Conservation (phyloP, 179 eudicot species). For the Beta macrorhiza region DNA sequence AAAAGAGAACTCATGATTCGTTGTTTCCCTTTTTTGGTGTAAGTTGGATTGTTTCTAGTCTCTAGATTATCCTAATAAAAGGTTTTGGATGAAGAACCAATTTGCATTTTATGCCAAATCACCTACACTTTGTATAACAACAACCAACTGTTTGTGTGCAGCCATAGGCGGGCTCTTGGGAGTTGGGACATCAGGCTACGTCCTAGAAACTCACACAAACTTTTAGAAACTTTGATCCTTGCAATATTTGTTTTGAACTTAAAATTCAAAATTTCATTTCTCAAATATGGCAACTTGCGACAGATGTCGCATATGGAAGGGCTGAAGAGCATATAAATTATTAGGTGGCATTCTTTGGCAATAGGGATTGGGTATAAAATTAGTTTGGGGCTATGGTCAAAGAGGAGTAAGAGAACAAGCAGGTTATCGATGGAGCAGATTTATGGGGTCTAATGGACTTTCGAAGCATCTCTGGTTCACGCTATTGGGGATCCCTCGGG, state of each 20-base stretch:
- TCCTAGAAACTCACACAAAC: not conserved
- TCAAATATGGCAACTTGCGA: not conserved
- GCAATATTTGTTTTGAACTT: not conserved
- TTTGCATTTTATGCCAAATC: not conserved
- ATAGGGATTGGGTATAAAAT: not conserved
- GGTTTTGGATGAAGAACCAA: not conserved
- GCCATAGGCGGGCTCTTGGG: not conserved
- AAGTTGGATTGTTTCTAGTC: not conserved
- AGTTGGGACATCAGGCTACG: not conserved
- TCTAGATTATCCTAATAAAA: not conserved
- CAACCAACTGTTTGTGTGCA: not conserved
- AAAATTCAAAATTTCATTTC: not conserved
- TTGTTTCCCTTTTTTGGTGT: no score
- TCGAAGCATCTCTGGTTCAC: not conserved
- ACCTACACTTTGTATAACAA: no score
- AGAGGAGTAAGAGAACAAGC: not conserved
- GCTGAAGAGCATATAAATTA: not conserved
- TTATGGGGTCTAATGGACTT: not conserved
- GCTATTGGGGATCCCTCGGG: not conserved
- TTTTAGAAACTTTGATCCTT: not conserved
- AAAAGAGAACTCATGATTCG: no score
- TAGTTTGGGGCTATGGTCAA: not conserved
- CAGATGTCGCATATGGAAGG: not conserved
- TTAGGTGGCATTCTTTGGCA: not conserved
- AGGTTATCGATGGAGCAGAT: conserved; percentile 2